phyloP scores from a whole-genome alignment of 345 rosid genomes.

The Abelmoschus esculentus region DNA sequence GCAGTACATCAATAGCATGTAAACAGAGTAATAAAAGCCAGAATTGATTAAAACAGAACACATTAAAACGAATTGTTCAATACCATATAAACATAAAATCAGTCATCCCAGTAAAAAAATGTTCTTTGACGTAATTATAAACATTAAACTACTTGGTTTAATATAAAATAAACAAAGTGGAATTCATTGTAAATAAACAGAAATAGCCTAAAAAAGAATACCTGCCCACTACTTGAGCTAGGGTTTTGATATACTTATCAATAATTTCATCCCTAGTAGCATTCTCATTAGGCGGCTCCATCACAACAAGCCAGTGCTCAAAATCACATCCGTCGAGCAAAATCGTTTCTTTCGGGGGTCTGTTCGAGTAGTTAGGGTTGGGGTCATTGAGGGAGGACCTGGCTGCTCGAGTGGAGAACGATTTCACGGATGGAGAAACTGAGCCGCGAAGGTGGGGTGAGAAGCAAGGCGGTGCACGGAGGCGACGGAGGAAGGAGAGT shows the following conservation, averaged over 20 bases:
- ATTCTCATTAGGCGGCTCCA: constrained; percentile 60
- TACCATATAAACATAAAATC: not conserved
- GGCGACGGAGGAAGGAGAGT: constrained; percentile 16
- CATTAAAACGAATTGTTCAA: not conserved
- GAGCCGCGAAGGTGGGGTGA: not conserved
- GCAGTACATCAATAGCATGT: not conserved
- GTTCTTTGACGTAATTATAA: not conserved
- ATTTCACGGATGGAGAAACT: not conserved
- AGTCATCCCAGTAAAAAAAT: not conserved
- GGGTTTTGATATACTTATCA: constrained; percentile 61
- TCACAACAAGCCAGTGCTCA: constrained; percentile 86
- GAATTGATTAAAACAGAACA: not conserved
- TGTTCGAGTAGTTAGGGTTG: constrained; percentile 78
- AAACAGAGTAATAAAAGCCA: not conserved
- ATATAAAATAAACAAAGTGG: too few relatives aligned
- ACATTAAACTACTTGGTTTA: not conserved
- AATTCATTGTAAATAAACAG: too few relatives aligned
- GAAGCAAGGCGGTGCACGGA: constrained; percentile 8
- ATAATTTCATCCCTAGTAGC: constrained; percentile 85
- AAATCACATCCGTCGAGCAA: constrained; percentile 91
- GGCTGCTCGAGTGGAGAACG: constrained; percentile 39
- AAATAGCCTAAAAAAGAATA: constrained; percentile 2
- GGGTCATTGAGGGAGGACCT: constrained; percentile 67
- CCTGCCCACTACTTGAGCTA: constrained; percentile 74
- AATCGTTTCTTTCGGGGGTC: constrained; percentile 90